Conservation (phyloP, 768 basidiomycete genomes). For the Leccinum subgranulosum region DNA sequence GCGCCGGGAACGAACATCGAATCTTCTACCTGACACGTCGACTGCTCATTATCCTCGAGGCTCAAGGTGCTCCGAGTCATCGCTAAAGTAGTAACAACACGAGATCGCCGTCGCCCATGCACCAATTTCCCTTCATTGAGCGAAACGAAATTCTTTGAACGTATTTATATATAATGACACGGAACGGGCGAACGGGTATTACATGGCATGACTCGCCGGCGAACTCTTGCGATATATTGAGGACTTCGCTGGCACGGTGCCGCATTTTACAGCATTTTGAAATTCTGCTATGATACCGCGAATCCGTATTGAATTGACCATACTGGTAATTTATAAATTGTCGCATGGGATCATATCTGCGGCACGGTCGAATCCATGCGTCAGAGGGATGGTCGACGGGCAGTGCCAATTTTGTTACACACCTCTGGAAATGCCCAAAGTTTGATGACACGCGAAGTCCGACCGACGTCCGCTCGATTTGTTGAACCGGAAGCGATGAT, state of each 20-base stretch:
- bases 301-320: not conserved
- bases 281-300: not conserved
- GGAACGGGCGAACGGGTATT: not conserved
- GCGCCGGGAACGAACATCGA: too few relatives aligned
- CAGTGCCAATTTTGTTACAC: not conserved
- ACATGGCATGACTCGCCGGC: not conserved
- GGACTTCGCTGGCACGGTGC: not conserved
- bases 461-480: not conserved
- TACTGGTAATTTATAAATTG: not conserved
- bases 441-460: not conserved
- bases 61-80: not conserved
- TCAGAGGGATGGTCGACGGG: not conserved
- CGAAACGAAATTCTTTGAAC: not conserved
- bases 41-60: not conserved
- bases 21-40: not conserved
- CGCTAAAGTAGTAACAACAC: not conserved
- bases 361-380: not conserved
- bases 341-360: not conserved
- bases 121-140: not conserved
- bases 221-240: not conserved
- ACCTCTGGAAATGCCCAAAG: not conserved
- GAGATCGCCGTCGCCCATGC: not conserved
- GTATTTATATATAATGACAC: not conserved
- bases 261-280: not conserved
- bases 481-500: not conserved